Percentiles rank a stretch among this genome's conserved stretches.
Conservation (phyloP, 2,329 filamentous ascomycete species). For the Colletotrichum limetticola region DNA sequence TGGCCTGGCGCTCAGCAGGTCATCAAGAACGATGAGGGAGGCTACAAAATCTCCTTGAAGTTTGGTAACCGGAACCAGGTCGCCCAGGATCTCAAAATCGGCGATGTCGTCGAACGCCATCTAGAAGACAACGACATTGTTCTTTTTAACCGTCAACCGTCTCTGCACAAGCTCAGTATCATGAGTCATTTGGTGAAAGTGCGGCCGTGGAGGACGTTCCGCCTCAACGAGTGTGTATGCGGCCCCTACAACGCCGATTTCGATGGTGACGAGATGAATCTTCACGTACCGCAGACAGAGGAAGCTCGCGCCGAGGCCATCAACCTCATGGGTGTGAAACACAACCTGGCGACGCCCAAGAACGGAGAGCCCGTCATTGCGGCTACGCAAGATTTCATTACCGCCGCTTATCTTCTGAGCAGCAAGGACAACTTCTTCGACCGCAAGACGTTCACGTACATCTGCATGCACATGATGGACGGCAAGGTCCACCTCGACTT, state of each 20-base stretch:
- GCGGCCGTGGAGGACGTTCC: conserved; percentile 93
- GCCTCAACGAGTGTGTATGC: conserved; percentile 97
- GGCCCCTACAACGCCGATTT: conserved; percentile 99
- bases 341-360: conserved; percentile 95
- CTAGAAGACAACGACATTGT: conserved; percentile 96
- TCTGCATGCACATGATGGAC: conserved; percentile 95
- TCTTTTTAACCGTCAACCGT: conserved; percentile 97
- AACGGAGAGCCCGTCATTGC: conserved; percentile 98
- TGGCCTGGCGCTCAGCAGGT: conserved; percentile 93
- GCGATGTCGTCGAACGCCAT: conserved; percentile 93
- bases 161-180: conserved; percentile 98
- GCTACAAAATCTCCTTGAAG: conserved; percentile 79
- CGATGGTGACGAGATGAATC: conserved; percentile 98
- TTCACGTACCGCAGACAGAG: conserved; percentile 97
- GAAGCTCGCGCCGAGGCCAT: conserved; percentile 96
- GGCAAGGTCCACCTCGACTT: conserved; percentile 82
- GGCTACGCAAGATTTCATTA: conserved; percentile 99
- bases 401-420: conserved; percentile 89
- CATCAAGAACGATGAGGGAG: conserved; percentile 70
- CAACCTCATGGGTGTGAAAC: conserved; percentile 96
- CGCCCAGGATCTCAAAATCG: conserved; percentile 80
- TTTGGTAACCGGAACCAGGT: conserved; percentile 77
- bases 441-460: conserved; percentile 85
- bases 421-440: conserved; percentile 95
- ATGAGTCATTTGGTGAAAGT: conserved; percentile 95